Evolutionary conservation across 208 protist genomes (phyloP), one percentile per base, ranked within the genome.

Genomic region (Crithidia sp.): DNA sequence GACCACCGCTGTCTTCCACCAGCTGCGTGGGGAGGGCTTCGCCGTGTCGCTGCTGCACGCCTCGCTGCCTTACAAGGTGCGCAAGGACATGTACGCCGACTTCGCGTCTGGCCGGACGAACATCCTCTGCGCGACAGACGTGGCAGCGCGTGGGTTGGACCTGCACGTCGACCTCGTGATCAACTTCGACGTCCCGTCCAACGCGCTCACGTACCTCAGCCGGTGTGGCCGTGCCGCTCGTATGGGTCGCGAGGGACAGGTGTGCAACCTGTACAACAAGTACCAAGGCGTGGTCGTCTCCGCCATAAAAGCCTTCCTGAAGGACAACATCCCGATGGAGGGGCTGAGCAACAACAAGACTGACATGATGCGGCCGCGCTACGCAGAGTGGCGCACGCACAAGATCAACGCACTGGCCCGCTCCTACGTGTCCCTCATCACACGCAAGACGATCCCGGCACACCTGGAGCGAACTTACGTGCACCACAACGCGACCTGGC

Each of bases 61-160:
- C 52, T 76, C 87, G 14, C 69, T 96, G 57, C 91, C 91, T 12
- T 74, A 67, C 68, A 45, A 41, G 61, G 91, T 93, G 54, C 88
- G 91, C 13, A 65, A 77, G 49, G 69, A 84, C 13, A 88, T 89
- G 79, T 94, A 88, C 73, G 66, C 66, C 3, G 83, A 91, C 77
- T 96, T 91, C 67, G 81, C 82, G 17, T 81, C 84, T 8, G 95
- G 95, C 10, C 79, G 91, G 10, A 95, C 91, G 52, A 91, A 87
- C 65, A 92, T 98, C 50, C 84, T 99, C 13, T 95, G 97, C 61
- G 89, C 93, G 9, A 97, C 95, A 3, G 94, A 98, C 72, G 64
- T 98, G 36, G 93, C 93, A 52, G 87, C 92, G 14, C 83, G 93
- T 39, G 94, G 93, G 10, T 59, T 94, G 8, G 93, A 95, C 76